Percentiles rank a stretch among this genome's conserved stretches.
phyloP scores from a whole-genome alignment of 345 rosid species.

The Gynandropsis gynandra region DNA sequence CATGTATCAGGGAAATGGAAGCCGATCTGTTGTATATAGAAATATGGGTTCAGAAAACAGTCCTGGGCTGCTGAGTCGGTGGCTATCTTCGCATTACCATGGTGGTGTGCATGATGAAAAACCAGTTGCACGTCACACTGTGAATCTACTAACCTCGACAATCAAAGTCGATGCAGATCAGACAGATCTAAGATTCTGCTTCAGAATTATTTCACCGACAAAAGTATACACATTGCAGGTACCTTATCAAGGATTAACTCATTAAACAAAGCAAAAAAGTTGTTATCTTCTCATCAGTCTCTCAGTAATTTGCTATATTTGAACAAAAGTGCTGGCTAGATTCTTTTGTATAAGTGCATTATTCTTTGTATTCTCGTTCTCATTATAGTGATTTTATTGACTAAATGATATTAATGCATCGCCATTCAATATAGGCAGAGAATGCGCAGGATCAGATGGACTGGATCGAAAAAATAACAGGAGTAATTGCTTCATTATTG shows the following conservation, averaged over 20 bases:
- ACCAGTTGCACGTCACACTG: slow-evolving; percentile 63
- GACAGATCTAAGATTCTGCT: slow-evolving; percentile 73
- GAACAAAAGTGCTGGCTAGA: too few relatives aligned
- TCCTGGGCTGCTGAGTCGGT: slow-evolving; percentile 61
- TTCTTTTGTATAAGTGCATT: too few relatives aligned
- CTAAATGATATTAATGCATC: not conserved
- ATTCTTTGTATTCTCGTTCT: too few relatives aligned
- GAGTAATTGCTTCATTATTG: slow-evolving; percentile 61
- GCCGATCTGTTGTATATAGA: slow-evolving; percentile 44
- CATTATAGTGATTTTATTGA: slow-evolving; percentile 1
- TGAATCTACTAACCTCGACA: slow-evolving; percentile 68
- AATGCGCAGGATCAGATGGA: slow-evolving; percentile 75
- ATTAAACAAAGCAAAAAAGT: not conserved
- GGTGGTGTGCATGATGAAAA: slow-evolving; percentile 68
- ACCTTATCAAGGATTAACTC: slow-evolving; percentile 9
- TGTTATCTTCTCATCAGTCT: not conserved
- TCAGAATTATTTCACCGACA: slow-evolving; percentile 61
- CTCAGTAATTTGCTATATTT: too few relatives aligned
- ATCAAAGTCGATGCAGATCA: slow-evolving; percentile 76
- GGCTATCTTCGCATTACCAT: slow-evolving; percentile 80
- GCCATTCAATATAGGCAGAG: slow-evolving; percentile 55
- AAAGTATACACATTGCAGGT: slow-evolving; percentile 72
- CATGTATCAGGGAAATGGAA: slow-evolving; percentile 47
- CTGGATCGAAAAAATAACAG: slow-evolving; percentile 80
- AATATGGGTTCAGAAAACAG: slow-evolving; percentile 42